phyloP scores from a whole-genome alignment of 306 rosid species.

The Quercus glauca region DNA sequence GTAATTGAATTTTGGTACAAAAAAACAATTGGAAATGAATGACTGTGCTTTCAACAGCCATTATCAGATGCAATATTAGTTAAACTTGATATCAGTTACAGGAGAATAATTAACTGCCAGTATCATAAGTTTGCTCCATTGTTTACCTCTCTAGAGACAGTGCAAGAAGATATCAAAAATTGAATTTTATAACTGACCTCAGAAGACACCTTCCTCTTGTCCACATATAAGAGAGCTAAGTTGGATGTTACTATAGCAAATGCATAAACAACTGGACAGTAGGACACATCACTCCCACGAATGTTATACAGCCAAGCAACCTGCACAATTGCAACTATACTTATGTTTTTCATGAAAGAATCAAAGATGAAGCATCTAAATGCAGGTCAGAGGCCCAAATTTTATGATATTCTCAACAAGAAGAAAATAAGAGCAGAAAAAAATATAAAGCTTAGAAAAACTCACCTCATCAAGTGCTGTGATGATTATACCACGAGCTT shows the following conservation, averaged over 20 bases:
- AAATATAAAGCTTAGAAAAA: slow-evolving; percentile 13
- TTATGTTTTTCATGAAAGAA: slow-evolving; percentile 6
- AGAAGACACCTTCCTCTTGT: slow-evolving; percentile 67
- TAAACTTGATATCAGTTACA: not conserved
- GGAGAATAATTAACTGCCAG: not conserved
- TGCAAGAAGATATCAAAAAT: slow-evolving; percentile 13
- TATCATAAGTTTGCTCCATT: not conserved
- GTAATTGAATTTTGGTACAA: not conserved
- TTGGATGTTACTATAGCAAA: slow-evolving; percentile 71
- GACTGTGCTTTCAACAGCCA: not conserved
- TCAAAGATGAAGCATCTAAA: slow-evolving; percentile 12
- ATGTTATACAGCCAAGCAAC: slow-evolving; percentile 95
- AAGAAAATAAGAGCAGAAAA: not conserved
- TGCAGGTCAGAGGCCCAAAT: slow-evolving; percentile 5
- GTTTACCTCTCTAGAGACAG: not conserved
- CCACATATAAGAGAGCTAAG: slow-evolving; percentile 77
- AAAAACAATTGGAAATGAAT: not conserved
- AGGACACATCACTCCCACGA: slow-evolving; percentile 93
- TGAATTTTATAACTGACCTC: slow-evolving; percentile 64
- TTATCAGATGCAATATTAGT: not conserved
- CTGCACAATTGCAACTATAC: slow-evolving; percentile 41
- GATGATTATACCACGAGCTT: slow-evolving; percentile 65
- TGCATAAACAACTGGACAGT: slow-evolving; percentile 91
- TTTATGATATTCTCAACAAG: slow-evolving; percentile 2
- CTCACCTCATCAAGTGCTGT: slow-evolving; percentile 89